phyloP scores from a whole-genome alignment of 2,329 filamentous ascomycete species.

The Sporothrix brunneoviolacea region DNA sequence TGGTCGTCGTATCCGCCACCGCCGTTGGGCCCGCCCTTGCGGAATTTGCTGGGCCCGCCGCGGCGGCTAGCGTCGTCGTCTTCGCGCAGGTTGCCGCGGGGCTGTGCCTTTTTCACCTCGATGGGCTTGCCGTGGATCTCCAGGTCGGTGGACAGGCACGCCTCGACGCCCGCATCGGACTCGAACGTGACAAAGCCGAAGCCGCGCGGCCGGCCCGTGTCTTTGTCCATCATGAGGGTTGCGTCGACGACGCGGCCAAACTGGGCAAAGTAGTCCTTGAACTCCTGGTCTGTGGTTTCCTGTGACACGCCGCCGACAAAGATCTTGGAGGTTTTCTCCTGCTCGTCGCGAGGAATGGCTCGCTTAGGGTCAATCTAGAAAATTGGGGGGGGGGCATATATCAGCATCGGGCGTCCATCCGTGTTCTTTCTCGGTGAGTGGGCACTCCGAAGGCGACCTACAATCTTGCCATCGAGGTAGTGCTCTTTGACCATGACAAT shows the following conservation, averaged over 20 bases:
- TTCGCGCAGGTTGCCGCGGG: constrained; percentile 86
- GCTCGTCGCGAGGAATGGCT: constrained; percentile 93
- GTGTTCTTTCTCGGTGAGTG: no score
- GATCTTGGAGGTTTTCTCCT: constrained; percentile 97
- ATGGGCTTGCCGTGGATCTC: constrained; percentile 95
- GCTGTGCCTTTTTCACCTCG: constrained; percentile 97
- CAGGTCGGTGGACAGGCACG: constrained; percentile 74
- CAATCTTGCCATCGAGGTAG: constrained; percentile 95
- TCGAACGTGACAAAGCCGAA: constrained; percentile 99
- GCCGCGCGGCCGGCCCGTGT: constrained; percentile 90
- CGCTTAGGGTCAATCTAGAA: constrained; percentile 91
- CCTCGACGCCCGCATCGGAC: constrained; percentile 88
- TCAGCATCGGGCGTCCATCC: no score
- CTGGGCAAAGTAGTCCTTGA: constrained; percentile 92
- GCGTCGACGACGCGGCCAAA: constrained; percentile 96
- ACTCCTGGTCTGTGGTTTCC: constrained; percentile 92
- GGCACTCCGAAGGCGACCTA: constrained; percentile 54
- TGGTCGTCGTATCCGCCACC: constrained; percentile 30
- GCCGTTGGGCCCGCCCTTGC: constrained; percentile 45
- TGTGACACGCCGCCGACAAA: constrained; percentile 97
- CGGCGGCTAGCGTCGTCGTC: constrained; percentile 68
- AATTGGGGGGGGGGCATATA: background rate
- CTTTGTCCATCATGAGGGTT: constrained; percentile 99
- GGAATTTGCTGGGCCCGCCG: constrained; percentile 47
- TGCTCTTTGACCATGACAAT: constrained; percentile 99